phyloP scores from a whole-genome alignment of 2,329 filamentous ascomycete genomes.

The Neopestalotiopsis sp. region DNA sequence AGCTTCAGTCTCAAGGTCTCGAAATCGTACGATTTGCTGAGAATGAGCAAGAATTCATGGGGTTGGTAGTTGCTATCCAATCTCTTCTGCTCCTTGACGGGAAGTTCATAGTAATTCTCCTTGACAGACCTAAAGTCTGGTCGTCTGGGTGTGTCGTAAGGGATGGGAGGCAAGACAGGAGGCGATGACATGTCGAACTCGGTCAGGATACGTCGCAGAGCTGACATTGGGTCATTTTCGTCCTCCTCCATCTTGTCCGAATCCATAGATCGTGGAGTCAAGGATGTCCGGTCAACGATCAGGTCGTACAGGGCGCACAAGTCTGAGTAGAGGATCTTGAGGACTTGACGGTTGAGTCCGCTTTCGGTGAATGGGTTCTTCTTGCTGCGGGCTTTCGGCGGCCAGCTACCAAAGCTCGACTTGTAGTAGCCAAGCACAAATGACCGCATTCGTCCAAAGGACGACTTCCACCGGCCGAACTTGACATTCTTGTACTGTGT shows the following conservation, averaged over 20 bases:
- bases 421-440: conserved; percentile 74
- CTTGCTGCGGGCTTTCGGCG: conserved; percentile 88
- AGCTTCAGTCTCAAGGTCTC: conserved; percentile 64
- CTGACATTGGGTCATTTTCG: conserved; percentile 61
- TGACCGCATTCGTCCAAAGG: conserved; percentile 76
- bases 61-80: conserved; percentile 76
- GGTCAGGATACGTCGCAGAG: conserved; percentile 77
- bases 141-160: conserved; percentile 83
- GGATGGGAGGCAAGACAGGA: conserved; percentile 88
- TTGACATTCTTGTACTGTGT: conserved; percentile 77
- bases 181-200: conserved; percentile 91
- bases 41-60: conserved; percentile 75
- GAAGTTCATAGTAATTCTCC: conserved; percentile 66
- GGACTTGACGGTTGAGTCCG: conserved; percentile 83
- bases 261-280: conserved; percentile 81
- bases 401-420: conserved; percentile 71
- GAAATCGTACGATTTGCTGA: conserved; percentile 83
- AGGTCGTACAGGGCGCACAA: conserved; percentile 88
- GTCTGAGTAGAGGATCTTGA: conserved; percentile 84
- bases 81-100: conserved; percentile 76
- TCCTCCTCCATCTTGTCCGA: conserved; percentile 62
- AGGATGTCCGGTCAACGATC: conserved; percentile 76
- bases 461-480: conserved; percentile 82
- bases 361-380: conserved; percentile 88
- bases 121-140: conserved; percentile 72